Evolutionary conservation across 495 filamentous ascomycete species (phyloP).

Genomic region (Gamarada debralockiae): DNA sequence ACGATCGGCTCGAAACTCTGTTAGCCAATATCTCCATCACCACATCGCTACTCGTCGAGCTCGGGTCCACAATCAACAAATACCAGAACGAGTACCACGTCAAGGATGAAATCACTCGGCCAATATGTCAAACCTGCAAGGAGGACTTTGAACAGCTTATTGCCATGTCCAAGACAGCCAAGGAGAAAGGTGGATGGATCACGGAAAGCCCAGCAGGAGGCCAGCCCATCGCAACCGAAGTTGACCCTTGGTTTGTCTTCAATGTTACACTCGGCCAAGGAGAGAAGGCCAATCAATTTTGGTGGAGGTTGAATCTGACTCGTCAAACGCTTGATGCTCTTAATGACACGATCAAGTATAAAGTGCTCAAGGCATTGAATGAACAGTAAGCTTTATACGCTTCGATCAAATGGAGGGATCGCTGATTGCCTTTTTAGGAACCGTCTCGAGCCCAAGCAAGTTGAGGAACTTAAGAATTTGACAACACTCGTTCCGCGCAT

Average conservation of each 20-base stretch:
- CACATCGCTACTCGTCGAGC: neutral
- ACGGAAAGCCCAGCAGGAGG: constrained; percentile 4
- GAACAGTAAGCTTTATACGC: constrained; percentile 4
- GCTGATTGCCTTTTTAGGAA: neutral
- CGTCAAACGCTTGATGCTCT: constrained; percentile 7
- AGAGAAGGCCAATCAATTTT: constrained; percentile 7
- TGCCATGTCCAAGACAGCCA: constrained; percentile 3
- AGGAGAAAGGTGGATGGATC: constrained; percentile 5
- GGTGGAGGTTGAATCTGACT: constrained; percentile 4
- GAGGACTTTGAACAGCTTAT: constrained; percentile 8
- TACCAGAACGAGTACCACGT: constrained; percentile 2
- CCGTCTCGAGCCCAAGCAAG: neutral
- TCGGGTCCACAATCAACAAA: constrained; percentile 8
- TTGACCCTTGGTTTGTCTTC: constrained; percentile 15
- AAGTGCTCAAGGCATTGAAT: constrained; percentile 8
- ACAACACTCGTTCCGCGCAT: constrained; percentile 6
- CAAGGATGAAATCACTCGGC: constrained; percentile 3
- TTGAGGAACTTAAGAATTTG: constrained; percentile 8
- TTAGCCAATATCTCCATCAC: constrained; percentile 11
- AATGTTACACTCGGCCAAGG: constrained; percentile 7
- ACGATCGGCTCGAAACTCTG: constrained; percentile 6
- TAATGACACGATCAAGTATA: constrained; percentile 14
- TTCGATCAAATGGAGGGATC: no score
- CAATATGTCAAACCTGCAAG: constrained; percentile 4
- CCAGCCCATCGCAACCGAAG: constrained; percentile 2